Base-by-base conservation (phyloP, 306 rosid species). In the Oxytropis ochrocephala region DNA sequence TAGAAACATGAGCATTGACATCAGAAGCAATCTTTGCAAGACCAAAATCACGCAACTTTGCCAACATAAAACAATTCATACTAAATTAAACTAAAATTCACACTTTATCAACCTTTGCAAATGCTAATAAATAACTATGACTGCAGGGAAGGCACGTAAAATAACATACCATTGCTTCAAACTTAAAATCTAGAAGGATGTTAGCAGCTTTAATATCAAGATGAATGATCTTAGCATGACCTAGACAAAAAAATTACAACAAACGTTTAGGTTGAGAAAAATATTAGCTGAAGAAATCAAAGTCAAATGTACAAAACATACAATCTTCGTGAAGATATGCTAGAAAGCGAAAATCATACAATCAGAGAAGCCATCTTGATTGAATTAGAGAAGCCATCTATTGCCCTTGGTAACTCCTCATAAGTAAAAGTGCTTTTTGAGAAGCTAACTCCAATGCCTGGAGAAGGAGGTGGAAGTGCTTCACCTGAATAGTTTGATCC, bases 321-420 rank as follows among this genome's bases (percentile, higher is more conserved):
- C 98, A 94, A 77, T 94, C 98, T 83, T 94, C 98, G 9, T 94
- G 98, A 75, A 94, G 96, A 85, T 94, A 94, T 1, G 98, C 92
- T 13, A 39, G 63, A 51, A 36, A 51, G 81, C 42, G n/a, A 52
- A 78, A 44, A 78, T 32, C 27, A 13, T 13, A 57, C 98, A 61
- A 94, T 97, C 80, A 94, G 83, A 41, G 97, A 94, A 64, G 91
- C 98, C 98, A 1, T 97, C 96, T 79, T 90, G 96, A 73, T 94
- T 36, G 97, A 93, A 69, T 94, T 91, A 0, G 98, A 88, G 87
- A 94, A 94, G 17, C 98, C 97, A 75, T 94, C 95, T 0, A 97
- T 90, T 55, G 98, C 98, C 50, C 88, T 78, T 5, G 91, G 91
- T 75, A 94, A 80, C 62, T 94, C 97, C 70, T 94, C 97, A 0